Evolutionary conservation across 345 rosid genomes (phyloP).

Genomic region (Eucalyptus caleyi): DNA sequence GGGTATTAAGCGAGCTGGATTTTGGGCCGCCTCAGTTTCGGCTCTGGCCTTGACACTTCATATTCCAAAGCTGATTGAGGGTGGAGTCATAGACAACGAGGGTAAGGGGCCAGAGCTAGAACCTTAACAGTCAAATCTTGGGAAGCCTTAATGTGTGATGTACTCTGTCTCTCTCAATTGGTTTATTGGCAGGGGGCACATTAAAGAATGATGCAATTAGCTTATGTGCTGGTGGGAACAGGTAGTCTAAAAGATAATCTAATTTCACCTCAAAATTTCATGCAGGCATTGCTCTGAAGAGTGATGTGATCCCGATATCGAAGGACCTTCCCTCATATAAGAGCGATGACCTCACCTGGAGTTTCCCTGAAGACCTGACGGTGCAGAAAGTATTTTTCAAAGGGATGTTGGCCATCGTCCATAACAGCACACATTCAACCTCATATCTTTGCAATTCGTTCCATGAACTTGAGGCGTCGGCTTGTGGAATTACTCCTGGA

Average conservation of each 20-base stretch:
- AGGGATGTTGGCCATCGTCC: not conserved
- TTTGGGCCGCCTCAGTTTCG: not conserved
- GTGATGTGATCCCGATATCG: not conserved
- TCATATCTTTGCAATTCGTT: constrained; percentile 3
- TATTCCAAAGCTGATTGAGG: not conserved
- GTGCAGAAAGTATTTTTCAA: not conserved
- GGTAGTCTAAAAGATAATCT: not conserved
- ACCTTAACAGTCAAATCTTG: not conserved
- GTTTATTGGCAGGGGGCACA: not conserved
- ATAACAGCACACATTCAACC: not conserved
- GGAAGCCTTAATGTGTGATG: not conserved
- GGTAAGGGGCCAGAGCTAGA: not conserved
- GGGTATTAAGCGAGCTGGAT: not conserved
- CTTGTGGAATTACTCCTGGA: not conserved
- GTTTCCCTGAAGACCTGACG: not conserved
- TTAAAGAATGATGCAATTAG: not conserved
- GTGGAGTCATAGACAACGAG: constrained; percentile 7
- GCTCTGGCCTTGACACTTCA: not conserved
- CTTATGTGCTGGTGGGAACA: not conserved
- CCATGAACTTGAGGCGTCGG: not conserved
- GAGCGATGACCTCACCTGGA: not conserved
- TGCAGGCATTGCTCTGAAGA: not conserved
- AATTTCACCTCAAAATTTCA: too few relatives aligned
- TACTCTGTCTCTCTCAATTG: not conserved
- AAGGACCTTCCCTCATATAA: not conserved